phyloP scores from a whole-genome alignment of 2,329 filamentous ascomycete genomes.

The Talaromyces sp. region DNA sequence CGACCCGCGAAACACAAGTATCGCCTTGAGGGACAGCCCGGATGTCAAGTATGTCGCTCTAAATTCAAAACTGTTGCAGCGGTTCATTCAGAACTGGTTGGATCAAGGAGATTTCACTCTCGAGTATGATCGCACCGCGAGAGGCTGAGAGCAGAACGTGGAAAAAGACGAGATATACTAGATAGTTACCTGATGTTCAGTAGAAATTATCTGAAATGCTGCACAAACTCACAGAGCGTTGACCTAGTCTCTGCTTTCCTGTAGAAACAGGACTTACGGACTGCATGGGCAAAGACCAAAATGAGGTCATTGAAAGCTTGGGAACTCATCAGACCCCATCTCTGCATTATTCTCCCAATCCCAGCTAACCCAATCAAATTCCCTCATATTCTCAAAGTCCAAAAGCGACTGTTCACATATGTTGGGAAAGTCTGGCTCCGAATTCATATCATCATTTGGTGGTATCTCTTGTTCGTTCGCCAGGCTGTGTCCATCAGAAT shows the following conservation, averaged over 20 bases:
- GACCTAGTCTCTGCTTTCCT: background rate
- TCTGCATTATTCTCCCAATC: background rate
- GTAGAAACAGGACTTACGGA: background rate
- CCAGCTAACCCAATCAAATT: background rate
- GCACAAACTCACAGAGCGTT: no score
- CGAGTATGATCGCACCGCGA: no score
- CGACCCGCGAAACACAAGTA: no score
- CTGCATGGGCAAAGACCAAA: background rate
- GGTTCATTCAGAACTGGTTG: no score
- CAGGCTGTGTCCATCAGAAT: background rate
- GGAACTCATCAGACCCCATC: background rate
- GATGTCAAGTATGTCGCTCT: no score
- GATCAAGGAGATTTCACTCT: no score
- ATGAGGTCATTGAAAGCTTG: background rate
- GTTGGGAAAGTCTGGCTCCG: background rate
- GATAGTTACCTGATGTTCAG: no score
- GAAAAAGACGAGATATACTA: no score
- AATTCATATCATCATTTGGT: background rate
- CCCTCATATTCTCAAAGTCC: background rate
- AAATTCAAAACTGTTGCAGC: no score
- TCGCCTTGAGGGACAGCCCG: no score
- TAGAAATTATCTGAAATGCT: no score
- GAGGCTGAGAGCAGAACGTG: no score
- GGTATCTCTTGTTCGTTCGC: background rate
- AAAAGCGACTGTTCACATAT: background rate